Evolutionary conservation across 1,139 yeast species (phyloP), one percentile per base, ranked within the genome.

Genomic region (Saccharomycopsis hybrid): DNA sequence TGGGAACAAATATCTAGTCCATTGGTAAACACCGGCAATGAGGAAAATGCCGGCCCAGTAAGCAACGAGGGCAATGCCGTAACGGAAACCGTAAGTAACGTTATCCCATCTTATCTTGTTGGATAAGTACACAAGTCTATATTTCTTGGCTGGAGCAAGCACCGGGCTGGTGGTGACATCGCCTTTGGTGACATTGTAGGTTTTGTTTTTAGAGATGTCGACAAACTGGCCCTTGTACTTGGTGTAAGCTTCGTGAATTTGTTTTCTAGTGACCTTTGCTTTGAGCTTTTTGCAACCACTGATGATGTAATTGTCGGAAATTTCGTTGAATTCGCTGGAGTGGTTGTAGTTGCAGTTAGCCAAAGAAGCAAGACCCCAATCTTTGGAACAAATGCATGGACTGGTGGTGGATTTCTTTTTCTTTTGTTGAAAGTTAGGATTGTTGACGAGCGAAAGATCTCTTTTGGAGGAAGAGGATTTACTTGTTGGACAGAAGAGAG

Each of bases 1-100:
- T 0, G 82, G 46, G 18, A 42, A 29, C 32, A 47, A 8, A 30
- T 9, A 27, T 18, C 42, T 29, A 7, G 41, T 29, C 50, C 50
- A 47, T 11, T 47, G 38, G 35, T 25, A 33, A 13, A 47, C 13
- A 27, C 37, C 24, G 28, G 46, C 39, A n/a, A 47, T 30, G 13
- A 28, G 18, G 27, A 47, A 35, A 25, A 47, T 42, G n/a, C 41
- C 30, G 11, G 37, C 50, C 44, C 44, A 47, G 33, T 47, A 47
- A 11, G 29, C 42, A 8, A 42, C 8, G 8, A 32, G 18, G 3
- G 25, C 50, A n/a, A 47, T 47, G 2, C 50, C 50, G 33, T 47
- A 47, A 24, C 7, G 3, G 37, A 8, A 47, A 8, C 42, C 24
- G 8, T 40, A 33, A 3, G 18, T n/a, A 25, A 18, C 13, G 42